Percentiles rank a stretch among this genome's conserved stretches.
Conservation (phyloP, 805 yeast species). For the Yamadazyma tumulicola region DNA sequence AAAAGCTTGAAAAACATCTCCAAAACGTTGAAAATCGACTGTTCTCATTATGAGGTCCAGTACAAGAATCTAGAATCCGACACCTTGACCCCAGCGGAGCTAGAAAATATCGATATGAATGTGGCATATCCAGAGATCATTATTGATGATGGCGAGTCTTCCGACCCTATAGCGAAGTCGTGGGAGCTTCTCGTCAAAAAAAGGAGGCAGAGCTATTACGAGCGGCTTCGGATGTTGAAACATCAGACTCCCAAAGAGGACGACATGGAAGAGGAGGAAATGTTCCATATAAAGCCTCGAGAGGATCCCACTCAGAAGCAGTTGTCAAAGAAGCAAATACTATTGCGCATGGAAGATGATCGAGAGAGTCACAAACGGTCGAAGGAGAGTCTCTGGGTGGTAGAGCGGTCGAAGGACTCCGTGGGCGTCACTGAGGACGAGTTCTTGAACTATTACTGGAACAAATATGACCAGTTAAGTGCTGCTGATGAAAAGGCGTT, state of each 20-base stretch:
- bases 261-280: constrained; percentile 24
- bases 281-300: constrained; percentile 23
- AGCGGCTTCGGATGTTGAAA: constrained; percentile 39
- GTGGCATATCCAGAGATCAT: constrained; percentile 32
- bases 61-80: constrained; percentile 25
- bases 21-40: constrained; percentile 30
- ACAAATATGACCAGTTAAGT: constrained; percentile 40
- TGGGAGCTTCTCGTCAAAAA: constrained; percentile 48
- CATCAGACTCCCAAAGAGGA: constrained; percentile 22
- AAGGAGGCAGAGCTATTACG: constrained; percentile 51
- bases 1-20: constrained; percentile 35
- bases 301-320: constrained; percentile 15
- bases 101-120: constrained; percentile 24
- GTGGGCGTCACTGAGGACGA: constrained; percentile 35
- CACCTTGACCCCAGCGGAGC: constrained; percentile 35
- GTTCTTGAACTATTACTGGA: constrained; percentile 47
- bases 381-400: constrained; percentile 78
- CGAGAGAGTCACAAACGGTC: constrained; percentile 84
- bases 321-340: constrained; percentile 49
- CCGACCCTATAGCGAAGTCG: constrained; percentile 32
- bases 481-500: constrained; percentile 43
- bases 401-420: constrained; percentile 43
- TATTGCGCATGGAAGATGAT: constrained; percentile 86
- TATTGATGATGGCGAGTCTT: constrained; percentile 12
- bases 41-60: constrained; percentile 19